Base-by-base conservation (phyloP, 1,284 basidiomycete genomes). In the Meripilus lineatus region DNA sequence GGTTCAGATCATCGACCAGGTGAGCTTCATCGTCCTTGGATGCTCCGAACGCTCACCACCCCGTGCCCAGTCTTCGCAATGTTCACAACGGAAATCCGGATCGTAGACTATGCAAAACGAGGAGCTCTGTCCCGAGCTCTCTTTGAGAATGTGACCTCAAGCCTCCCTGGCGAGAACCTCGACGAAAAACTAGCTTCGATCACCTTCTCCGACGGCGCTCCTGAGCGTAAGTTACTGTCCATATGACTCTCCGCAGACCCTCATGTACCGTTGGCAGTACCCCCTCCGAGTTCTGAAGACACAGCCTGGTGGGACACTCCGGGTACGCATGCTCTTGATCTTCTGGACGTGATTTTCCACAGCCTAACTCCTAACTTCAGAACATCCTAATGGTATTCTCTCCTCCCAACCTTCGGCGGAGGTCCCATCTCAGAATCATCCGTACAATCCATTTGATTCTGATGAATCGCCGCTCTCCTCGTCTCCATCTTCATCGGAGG, bases 1-100 rank as follows among this genome's bases (percentile, higher is more conserved):
- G 82, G 88, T 2, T 97, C 93, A 8, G 96, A 99, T 67, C 96
- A 99, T 62, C 82, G 89, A 54, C 96, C 96, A 57, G 88, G 89
- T 83, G 52, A 44, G 67, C 52, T n/a, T n/a, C n/a, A n/a, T n/a
- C n/a, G n/a, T n/a, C n/a, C n/a, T n/a, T n/a, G n/a, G n/a, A n/a
- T n/a, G n/a, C 25, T 36, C 20, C 38, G 3, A 15, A 30, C 35
- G 10, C n/a, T 37, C 26, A 33, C 20, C 26, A 18, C 18, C 22
- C 14, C 3, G n/a, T 38, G 14, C 22, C 38, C 47, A 89, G 94
- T 99, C 1, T 95, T 89, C 56, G 91, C 84, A 2, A 66, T 89
- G 4, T 93, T 97, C 65, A 73, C 79, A 40, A 81, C 83, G 0
- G 78, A 84, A 40, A 80, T 95, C 22, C 77, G 87, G 37, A 75